Conservation (phyloP, 352 stramenopile species). For the Phytophthora ramorum region DNA sequence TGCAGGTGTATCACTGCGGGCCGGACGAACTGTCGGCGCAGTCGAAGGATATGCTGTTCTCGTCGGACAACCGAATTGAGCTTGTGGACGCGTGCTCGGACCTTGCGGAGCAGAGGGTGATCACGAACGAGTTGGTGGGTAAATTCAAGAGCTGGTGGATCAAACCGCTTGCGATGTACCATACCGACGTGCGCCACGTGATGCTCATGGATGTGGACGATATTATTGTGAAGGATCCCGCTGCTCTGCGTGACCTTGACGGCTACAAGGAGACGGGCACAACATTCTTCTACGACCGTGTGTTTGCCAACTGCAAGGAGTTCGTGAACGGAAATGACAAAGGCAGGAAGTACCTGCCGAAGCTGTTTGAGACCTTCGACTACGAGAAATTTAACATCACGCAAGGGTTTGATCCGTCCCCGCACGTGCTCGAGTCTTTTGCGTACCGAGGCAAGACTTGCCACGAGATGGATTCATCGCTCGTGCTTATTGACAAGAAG, state of each 20-base stretch:
- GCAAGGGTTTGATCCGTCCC: conserved; percentile 25
- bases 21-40: conserved; percentile 33
- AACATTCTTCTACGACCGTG: conserved; percentile 52
- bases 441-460: conserved; percentile 52
- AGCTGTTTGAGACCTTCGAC: conserved; percentile 53
- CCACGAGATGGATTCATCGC: conserved; percentile 73
- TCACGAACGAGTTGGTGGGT: conserved; percentile 6
- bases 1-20: conserved; percentile 36
- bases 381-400: conserved; percentile 51
- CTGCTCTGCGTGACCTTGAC: conserved; percentile 12
- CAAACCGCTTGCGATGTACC: conserved; percentile 37
- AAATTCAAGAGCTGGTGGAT: conserved; percentile 53
- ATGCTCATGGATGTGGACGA: conserved; percentile 36
- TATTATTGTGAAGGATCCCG: conserved; percentile 29
- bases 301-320: conserved; percentile 42
- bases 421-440: conserved; percentile 51
- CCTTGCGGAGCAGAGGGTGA: conserved; percentile 14
- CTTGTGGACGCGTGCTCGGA: conserved; percentile 51
- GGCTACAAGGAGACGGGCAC: conserved; percentile 29
- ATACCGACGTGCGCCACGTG: conserved; percentile 28
- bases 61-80: conserved; percentile 35
- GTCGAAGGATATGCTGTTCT: conserved; percentile 27
- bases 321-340: conserved; percentile 52
- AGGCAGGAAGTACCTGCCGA: conserved; percentile 43
- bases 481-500: conserved; percentile 42